Evolutionary conservation across 768 basidiomycete genomes (phyloP).

Genomic region (Multifurca ochricompacta): DNA sequence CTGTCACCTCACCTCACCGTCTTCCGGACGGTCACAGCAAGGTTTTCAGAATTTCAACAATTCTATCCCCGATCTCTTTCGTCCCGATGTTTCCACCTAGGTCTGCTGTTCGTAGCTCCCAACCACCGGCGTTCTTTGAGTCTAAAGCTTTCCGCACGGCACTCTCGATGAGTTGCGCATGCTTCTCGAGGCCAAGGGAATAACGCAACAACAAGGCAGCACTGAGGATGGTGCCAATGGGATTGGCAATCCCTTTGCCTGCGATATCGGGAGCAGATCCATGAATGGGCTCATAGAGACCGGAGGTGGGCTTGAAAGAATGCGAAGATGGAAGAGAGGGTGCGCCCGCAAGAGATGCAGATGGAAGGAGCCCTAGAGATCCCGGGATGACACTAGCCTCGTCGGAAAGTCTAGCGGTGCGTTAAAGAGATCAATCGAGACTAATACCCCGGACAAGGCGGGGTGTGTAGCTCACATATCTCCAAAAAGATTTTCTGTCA

Average conservation of each 20-base stretch:
- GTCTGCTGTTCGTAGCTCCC: conserved; percentile 77
- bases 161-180: conserved; percentile 78
- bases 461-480: conserved; percentile 67
- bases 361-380: conserved; percentile 91
- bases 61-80: conserved; percentile 72
- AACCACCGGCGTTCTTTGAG: conserved; percentile 54
- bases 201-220: conserved; percentile 91
- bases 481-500: conserved; percentile 95
- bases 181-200: conserved; percentile 81
- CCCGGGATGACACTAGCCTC: conserved; percentile 97
- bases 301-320: conserved; percentile 69
- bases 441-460: neutral
- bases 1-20: too few species aligned
- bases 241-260: conserved; percentile 90
- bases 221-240: conserved; percentile 90
- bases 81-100: conserved; percentile 75
- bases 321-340: conserved; percentile 47
- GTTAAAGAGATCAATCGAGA: conserved; percentile 6
- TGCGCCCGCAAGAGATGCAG: conserved; percentile 90
- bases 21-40: conserved; percentile 36
- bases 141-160: conserved; percentile 92
- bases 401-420: conserved; percentile 70
- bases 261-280: conserved; percentile 94
- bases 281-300: conserved; percentile 96
- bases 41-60: conserved; percentile 63